Evolutionary conservation across 371 early-diverging fungal species (phyloP).

Genomic region (Saksenaea oblongispora): DNA sequence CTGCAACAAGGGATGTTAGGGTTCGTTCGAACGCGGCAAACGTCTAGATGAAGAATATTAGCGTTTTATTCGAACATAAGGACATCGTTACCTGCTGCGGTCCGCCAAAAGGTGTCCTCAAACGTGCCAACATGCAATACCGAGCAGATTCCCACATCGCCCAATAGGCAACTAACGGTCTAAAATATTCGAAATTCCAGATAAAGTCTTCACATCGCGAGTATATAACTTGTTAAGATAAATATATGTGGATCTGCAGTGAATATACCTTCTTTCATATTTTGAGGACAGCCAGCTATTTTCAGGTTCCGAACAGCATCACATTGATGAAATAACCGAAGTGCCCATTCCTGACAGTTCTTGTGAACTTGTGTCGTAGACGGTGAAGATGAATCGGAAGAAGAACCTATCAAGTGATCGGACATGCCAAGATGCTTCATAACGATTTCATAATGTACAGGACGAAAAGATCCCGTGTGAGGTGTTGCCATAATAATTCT

Average conservation of each 20-base stretch:
- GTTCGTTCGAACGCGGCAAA: constrained; percentile 70
- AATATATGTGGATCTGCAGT: neutral
- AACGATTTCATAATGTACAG: constrained; percentile 46
- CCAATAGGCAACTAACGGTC: constrained; percentile 62
- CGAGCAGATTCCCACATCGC: constrained; percentile 78
- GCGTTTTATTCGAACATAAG: constrained; percentile 1
- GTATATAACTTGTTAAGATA: neutral
- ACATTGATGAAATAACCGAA: constrained; percentile 40
- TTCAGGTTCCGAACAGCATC: constrained; percentile 30
- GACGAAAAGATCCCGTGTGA: constrained; percentile 49
- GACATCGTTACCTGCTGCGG: constrained; percentile 61
- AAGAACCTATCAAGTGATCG: constrained; percentile 23
- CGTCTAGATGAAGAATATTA: constrained; percentile 41
- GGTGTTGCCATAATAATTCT: constrained; percentile 43
- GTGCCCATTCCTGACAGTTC: constrained; percentile 28
- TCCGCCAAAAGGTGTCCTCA: constrained; percentile 77
- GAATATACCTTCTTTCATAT: constrained; percentile 26
- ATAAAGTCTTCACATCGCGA: neutral
- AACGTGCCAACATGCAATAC: constrained; percentile 69
- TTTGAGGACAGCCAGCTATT: constrained; percentile 13
- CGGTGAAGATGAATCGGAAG: neutral
- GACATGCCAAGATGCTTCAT: constrained; percentile 42
- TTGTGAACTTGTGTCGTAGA: constrained; percentile 1
- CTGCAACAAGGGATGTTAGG: constrained; percentile 32
- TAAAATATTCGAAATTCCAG: constrained; percentile 28